Evolutionary conservation across 495 filamentous ascomycete genomes (phyloP).

Genomic region (Penicillium herquei): DNA sequence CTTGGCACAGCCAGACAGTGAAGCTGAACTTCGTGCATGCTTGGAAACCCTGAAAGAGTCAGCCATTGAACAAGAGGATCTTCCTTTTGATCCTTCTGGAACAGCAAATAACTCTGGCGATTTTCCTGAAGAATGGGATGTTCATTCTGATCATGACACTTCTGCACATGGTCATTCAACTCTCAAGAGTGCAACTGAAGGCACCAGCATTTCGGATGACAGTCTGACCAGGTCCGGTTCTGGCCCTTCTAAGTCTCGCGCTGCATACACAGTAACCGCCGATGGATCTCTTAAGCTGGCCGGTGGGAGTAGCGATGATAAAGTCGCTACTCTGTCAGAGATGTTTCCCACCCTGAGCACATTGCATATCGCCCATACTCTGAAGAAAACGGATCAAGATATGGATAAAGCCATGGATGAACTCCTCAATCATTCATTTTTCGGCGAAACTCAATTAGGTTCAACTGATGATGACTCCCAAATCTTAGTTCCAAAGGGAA

Average conservation of each 20-base stretch:
- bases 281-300: slow-evolving; percentile 43
- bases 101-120: slow-evolving; percentile 30
- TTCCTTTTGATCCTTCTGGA: slow-evolving; percentile 77
- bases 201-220: slow-evolving; percentile 34
- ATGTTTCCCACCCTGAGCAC: slow-evolving; percentile 69
- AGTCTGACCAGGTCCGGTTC: not conserved
- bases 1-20: slow-evolving; percentile 42
- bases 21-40: slow-evolving; percentile 50
- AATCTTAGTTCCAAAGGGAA: slow-evolving; percentile 57
- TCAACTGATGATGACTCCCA: slow-evolving; percentile 30
- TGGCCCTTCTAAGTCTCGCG: slow-evolving; percentile 3
- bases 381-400: slow-evolving; percentile 64
- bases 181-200: slow-evolving; percentile 30
- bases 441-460: slow-evolving; percentile 54
- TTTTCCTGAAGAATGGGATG: not conserved
- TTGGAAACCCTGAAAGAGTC: slow-evolving; percentile 58
- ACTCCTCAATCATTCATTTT: slow-evolving; percentile 70
- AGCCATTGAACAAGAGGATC: slow-evolving; percentile 62
- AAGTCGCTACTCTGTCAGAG: slow-evolving; percentile 43
- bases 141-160: slow-evolving; percentile 1
- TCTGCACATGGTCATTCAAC: slow-evolving; percentile 3
- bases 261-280: slow-evolving; percentile 30
- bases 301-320: slow-evolving; percentile 55
- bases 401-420: slow-evolving; percentile 74
- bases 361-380: slow-evolving; percentile 60